Conservation (phyloP, 2,329 filamentous ascomycete genomes). For the Fusarium devonianum region DNA sequence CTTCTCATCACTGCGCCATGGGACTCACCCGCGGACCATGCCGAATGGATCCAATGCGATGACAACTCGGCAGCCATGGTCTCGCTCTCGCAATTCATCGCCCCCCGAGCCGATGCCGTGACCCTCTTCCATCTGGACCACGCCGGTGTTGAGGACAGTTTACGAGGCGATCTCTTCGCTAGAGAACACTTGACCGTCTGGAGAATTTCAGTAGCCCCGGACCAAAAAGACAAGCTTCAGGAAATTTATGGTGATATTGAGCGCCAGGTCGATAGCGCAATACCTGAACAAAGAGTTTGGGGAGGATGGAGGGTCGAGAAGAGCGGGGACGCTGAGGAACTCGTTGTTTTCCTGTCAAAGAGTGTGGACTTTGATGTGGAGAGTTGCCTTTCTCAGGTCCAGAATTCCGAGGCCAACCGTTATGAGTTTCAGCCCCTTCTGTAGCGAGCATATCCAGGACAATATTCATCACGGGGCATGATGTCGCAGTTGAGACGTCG, state of each 20-base stretch:
- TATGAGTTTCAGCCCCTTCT: conserved; percentile 39
- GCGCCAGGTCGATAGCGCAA: conserved; percentile 41
- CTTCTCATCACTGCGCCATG: conserved; percentile 56
- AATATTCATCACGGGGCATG: conserved; percentile 16
- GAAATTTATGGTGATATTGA: conserved; percentile 46
- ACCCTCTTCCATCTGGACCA: conserved; percentile 52
- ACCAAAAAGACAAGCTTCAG: conserved; percentile 45
- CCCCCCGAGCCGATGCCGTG: conserved; percentile 43
- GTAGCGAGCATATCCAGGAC: conserved; percentile 24
- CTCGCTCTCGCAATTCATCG: conserved; percentile 45
- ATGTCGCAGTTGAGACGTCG: conserved; percentile 17
- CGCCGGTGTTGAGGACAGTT: conserved; percentile 37
- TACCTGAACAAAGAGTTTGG: conserved; percentile 45
- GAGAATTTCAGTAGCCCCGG: conserved; percentile 43
- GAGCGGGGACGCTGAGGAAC: conserved; percentile 44
- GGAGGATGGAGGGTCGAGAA: conserved; percentile 54
- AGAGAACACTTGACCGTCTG: conserved; percentile 47
- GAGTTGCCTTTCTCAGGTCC: conserved; percentile 36
- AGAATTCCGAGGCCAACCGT: conserved; percentile 31
- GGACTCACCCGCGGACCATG: conserved; percentile 52
- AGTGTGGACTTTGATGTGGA: conserved; percentile 46
- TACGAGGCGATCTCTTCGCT: conserved; percentile 37
- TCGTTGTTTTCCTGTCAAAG: conserved; percentile 52
- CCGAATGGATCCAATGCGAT: conserved; percentile 52
- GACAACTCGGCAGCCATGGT: conserved; percentile 50